phyloP scores from a whole-genome alignment of 2,329 filamentous ascomycete genomes.

The Exophiala lecanii-corni region DNA sequence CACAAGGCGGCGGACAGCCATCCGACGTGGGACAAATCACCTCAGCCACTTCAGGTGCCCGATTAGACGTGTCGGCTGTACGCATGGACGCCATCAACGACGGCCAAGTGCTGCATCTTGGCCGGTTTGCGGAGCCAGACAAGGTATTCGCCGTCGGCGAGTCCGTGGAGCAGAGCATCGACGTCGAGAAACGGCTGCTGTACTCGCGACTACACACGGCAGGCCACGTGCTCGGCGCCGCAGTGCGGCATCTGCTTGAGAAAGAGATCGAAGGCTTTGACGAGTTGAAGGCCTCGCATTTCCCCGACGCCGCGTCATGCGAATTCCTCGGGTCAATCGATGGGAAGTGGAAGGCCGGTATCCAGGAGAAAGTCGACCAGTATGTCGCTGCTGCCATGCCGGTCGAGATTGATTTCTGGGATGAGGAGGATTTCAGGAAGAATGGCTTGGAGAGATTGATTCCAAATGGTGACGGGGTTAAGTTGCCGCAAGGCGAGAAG shows the following conservation, averaged over 20 bases:
- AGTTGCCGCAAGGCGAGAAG: slow-evolving; percentile 45
- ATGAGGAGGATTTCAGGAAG: slow-evolving; percentile 55
- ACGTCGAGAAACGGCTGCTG: slow-evolving; percentile 55
- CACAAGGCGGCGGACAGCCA: slow-evolving; percentile 70
- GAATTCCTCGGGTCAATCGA: slow-evolving; percentile 67
- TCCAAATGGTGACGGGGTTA: slow-evolving; percentile 40
- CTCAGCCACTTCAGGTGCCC: slow-evolving; percentile 16
- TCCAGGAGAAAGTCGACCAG: slow-evolving; percentile 59
- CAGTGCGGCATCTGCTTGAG: slow-evolving; percentile 57
- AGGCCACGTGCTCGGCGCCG: slow-evolving; percentile 66
- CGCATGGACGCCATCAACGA: slow-evolving; percentile 50
- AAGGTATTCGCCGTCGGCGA: slow-evolving; percentile 40
- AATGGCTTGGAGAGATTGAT: slow-evolving; percentile 54
- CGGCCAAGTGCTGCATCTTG: slow-evolving; percentile 62
- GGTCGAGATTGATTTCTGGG: slow-evolving; percentile 64
- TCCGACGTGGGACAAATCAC: slow-evolving; percentile 59
- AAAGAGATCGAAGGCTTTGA: slow-evolving; percentile 51
- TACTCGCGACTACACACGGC: slow-evolving; percentile 69
- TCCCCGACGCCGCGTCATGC: slow-evolving; percentile 61
- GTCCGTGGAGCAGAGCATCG: slow-evolving; percentile 53
- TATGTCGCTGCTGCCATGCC: slow-evolving; percentile 53
- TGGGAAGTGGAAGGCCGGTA: slow-evolving; percentile 56
- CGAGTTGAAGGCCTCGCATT: slow-evolving; percentile 68
- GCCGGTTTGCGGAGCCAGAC: slow-evolving; percentile 44
- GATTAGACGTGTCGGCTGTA: slow-evolving; percentile 54